Conservation (phyloP, 306 rosid species). For the Lathyrus oleraceus region DNA sequence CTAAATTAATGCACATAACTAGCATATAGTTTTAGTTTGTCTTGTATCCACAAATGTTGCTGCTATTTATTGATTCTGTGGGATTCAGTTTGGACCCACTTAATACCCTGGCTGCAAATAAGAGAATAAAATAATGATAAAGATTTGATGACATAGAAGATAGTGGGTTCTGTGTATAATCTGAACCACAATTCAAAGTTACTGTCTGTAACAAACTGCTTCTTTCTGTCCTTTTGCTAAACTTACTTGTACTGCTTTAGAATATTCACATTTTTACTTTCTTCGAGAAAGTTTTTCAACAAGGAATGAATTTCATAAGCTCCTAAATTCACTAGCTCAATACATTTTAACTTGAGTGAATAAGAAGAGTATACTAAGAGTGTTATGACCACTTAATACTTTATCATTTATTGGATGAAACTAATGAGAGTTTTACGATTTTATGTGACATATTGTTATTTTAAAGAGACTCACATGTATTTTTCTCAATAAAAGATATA, state of each 20-base stretch:
- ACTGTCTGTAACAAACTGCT: background rate
- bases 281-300: background rate
- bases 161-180: constrained; percentile 13
- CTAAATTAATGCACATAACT: constrained; percentile 15
- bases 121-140: constrained; percentile 41
- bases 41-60: constrained; percentile 22
- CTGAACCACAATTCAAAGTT: constrained; percentile 35
- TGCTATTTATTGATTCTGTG: constrained; percentile 37
- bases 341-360: background rate
- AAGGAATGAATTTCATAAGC: constrained; percentile 2
- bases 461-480: too few species aligned
- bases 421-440: too few species aligned
- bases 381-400: too few species aligned
- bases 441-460: too few species aligned
- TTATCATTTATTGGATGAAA: too few species aligned
- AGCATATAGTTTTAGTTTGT: constrained; percentile 2
- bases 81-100: constrained; percentile 51
- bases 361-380: too few species aligned
- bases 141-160: constrained; percentile 25
- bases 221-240: constrained; percentile 17
- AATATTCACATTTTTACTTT: background rate
- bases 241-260: background rate
- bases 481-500: too few species aligned
- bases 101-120: constrained; percentile 33
- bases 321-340: background rate